These are phyloP conservation scores for Puccinia coronata DNA, from an alignment of 1,284 basidiomycete genomes.

Conservation along the genomic window DNA sequence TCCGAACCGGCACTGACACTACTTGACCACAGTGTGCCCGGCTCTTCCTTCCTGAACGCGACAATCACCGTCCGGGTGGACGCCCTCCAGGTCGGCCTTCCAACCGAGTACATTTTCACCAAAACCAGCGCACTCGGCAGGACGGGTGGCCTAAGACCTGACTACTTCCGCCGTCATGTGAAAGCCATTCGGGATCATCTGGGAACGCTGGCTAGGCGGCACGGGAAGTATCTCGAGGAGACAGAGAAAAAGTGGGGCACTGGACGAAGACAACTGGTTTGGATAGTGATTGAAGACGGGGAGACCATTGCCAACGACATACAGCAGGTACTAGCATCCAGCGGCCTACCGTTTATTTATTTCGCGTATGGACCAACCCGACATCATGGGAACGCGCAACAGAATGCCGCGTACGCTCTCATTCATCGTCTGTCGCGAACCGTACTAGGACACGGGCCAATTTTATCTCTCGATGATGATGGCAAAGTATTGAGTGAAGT, in stretches of 20 bases:
- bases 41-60: not conserved
- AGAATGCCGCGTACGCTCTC: constrained; percentile 43
- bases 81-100: not conserved
- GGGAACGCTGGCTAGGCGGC: not conserved
- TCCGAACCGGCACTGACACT: constrained; percentile 14
- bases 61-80: not conserved
- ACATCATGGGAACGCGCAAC: constrained; percentile 42
- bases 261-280: constrained; percentile 17
- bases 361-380: constrained; percentile 27
- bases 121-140: constrained; percentile 28
- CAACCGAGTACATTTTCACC: constrained; percentile 39
- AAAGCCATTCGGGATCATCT: constrained; percentile 32
- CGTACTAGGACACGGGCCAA: constrained; percentile 32
- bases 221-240: constrained; percentile 17
- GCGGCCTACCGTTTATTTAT: constrained; percentile 27
- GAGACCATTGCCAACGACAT: constrained; percentile 18
- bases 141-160: constrained; percentile 4
- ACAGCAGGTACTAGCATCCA: not conserved
- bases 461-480: constrained; percentile 43
- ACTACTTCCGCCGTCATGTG: constrained; percentile 31
- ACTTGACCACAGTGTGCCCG: constrained; percentile 9
- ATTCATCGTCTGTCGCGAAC: constrained; percentile 32
- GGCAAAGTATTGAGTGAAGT: constrained; percentile 34
- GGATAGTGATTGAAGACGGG: constrained; percentile 39
- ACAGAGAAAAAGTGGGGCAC: constrained; percentile 26